phyloP scores from a whole-genome alignment of 2,329 filamentous ascomycete species.

The Lachnellula hyalina region DNA sequence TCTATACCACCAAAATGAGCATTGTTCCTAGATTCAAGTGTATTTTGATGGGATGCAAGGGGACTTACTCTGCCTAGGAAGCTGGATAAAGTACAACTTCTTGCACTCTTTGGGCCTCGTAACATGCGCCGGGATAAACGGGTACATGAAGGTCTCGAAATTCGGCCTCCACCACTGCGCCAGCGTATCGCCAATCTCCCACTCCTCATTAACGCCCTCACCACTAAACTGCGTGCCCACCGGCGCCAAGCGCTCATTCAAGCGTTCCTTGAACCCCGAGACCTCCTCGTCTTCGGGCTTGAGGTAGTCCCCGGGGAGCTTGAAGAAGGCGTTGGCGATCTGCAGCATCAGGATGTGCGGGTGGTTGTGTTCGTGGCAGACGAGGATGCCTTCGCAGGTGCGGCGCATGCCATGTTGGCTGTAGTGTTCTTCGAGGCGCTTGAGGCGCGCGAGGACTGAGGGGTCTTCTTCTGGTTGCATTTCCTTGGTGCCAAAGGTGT shows the following conservation, averaged over 20 bases:
- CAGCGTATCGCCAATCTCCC: conserved; percentile 90
- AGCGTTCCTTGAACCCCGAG: conserved; percentile 84
- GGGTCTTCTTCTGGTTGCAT: conserved; percentile 97
- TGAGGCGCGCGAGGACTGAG: conserved; percentile 85
- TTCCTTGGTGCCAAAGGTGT: conserved; percentile 98
- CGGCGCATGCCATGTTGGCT: conserved; percentile 88
- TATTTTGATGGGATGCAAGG: too few relatives aligned
- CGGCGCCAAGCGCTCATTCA: conserved; percentile 90
- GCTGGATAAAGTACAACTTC: conserved; percentile 95
- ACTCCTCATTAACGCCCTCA: conserved; percentile 85
- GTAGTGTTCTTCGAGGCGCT: conserved; percentile 95
- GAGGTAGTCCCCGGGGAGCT: conserved; percentile 94
- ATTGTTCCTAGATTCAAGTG: too few relatives aligned
- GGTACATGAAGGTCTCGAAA: conserved; percentile 99
- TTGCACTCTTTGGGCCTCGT: conserved; percentile 98
- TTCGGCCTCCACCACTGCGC: conserved; percentile 99
- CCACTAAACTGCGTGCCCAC: conserved; percentile 77
- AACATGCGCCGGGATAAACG: conserved; percentile 92
- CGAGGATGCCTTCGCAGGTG: conserved; percentile 92
- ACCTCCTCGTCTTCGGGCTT: conserved; percentile 85
- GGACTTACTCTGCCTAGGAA: conserved; percentile 78
- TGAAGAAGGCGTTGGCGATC: conserved; percentile 99
- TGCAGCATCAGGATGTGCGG: conserved; percentile 98
- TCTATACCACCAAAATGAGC: conserved; percentile 49
- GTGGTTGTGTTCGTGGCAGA: conserved; percentile 99